Percentiles rank a stretch among this genome's conserved stretches.
Evolutionary conservation across 2,329 filamentous ascomycete species (phyloP).

Genomic region (Arthrobotrys musiformis): DNA sequence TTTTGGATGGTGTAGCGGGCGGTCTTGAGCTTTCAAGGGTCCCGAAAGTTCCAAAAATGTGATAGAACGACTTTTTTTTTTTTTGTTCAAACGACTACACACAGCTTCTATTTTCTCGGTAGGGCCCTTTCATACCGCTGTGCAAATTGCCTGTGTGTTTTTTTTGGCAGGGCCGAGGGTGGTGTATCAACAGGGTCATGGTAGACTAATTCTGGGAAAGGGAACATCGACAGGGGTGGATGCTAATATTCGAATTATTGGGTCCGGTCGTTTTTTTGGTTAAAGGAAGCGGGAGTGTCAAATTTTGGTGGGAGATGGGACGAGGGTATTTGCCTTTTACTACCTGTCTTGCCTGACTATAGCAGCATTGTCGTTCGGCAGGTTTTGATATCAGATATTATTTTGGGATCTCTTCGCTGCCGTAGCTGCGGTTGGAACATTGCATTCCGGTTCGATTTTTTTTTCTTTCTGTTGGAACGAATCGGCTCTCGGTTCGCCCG

Average conservation of each 20-base stretch:
- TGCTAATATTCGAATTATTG: constrained; percentile 11
- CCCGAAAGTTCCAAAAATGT: constrained; percentile 33
- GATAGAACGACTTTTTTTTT: constrained; percentile 34
- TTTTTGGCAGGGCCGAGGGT: constrained; percentile 1
- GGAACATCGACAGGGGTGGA: neutral
- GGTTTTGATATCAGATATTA: constrained; percentile 1
- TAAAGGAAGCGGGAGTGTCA: constrained; percentile 2
- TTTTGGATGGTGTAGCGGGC: constrained; percentile 40
- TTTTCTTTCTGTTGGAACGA: neutral
- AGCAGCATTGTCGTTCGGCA: constrained; percentile 36
- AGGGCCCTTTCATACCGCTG: neutral
- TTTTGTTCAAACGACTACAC: constrained; percentile 4
- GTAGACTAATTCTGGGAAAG: constrained; percentile 10
- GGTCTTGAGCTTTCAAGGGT: constrained; percentile 52
- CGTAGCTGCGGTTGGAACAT: neutral
- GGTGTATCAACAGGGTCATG: constrained; percentile 28
- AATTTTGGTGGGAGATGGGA: constrained; percentile 24
- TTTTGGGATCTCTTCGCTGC: neutral
- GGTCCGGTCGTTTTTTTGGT: neutral
- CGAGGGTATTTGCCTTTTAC: constrained; percentile 9
- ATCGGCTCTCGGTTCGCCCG: constrained; percentile 18
- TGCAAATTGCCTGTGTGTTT: constrained; percentile 3
- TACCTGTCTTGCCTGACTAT: constrained; percentile 31
- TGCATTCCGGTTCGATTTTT: neutral
- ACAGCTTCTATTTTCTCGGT: neutral